Conservation (phyloP, 2,329 filamentous ascomycete species). For the Ceratocystis colombiana region DNA sequence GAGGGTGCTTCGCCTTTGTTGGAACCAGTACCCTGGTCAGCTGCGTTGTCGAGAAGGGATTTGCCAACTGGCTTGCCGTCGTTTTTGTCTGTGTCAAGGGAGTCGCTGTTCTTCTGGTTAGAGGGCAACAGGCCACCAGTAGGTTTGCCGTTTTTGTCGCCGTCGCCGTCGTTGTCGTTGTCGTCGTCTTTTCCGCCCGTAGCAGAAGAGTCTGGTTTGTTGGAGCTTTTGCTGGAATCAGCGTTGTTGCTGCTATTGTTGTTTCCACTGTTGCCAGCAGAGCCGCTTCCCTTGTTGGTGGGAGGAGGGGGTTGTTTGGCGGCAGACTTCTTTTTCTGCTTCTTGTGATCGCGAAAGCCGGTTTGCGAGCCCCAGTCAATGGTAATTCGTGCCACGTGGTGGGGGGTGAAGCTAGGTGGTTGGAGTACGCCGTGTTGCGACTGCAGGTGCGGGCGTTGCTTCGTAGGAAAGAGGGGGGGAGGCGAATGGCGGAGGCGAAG, state of each 20-base stretch:
- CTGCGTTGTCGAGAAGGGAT: not conserved
- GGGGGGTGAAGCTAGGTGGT: not conserved
- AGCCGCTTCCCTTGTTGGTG: constrained; percentile 20
- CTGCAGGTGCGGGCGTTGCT: constrained; percentile 17
- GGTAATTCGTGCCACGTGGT: constrained; percentile 27
- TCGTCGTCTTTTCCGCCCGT: constrained; percentile 24
- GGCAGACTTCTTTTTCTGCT: constrained; percentile 27
- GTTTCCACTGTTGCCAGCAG: not conserved
- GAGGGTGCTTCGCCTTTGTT: constrained; percentile 1
- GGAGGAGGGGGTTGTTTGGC: constrained; percentile 6
- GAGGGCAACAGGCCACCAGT: not conserved
- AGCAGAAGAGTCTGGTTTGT: constrained; percentile 2
- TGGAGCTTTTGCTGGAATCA: not conserved
- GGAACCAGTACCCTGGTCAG: constrained; percentile 6
- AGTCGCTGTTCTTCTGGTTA: constrained; percentile 4
- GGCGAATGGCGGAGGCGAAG: constrained; percentile 20
- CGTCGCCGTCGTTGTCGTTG: constrained; percentile 20
- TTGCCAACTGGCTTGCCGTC: constrained; percentile 9
- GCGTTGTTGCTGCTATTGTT: not conserved
- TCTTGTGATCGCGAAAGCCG: constrained; percentile 26
- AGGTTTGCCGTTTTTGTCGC: not conserved
- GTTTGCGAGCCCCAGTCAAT: constrained; percentile 28
- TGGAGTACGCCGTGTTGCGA: not conserved
- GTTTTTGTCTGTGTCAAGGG: not conserved
- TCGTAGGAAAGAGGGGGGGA: constrained; percentile 29